Percentiles rank a stretch among this genome's conserved stretches.
These are phyloP conservation scores for Trametes versicolor DNA, from an alignment of 1,284 basidiomycete genomes.

Conservation along the genomic window DNA sequence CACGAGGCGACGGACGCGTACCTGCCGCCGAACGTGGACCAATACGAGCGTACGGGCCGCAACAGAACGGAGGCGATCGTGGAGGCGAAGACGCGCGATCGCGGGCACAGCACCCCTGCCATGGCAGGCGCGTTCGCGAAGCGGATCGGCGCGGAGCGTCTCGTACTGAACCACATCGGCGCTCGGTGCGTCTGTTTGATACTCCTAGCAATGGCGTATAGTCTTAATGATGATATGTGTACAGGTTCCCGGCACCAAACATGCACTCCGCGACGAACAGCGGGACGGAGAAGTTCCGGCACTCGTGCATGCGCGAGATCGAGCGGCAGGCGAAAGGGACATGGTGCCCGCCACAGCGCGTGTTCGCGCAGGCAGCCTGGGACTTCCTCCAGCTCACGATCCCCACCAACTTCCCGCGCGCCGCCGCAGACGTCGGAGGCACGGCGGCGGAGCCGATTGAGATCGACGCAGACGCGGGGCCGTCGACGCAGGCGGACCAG, in stretches of 20 bases:
- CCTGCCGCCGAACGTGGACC: constrained; percentile 67
- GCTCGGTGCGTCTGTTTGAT: constrained; percentile 57
- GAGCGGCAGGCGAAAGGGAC: constrained; percentile 69
- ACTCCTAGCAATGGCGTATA: neutral
- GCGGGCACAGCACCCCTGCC: constrained; percentile 86
- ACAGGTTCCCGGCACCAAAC: constrained; percentile 50
- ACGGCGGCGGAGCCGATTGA: neutral
- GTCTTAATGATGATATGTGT: constrained; percentile 20
- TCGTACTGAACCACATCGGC: constrained; percentile 89
- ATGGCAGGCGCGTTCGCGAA: constrained; percentile 88
- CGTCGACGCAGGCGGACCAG: neutral
- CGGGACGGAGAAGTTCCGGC: constrained; percentile 48
- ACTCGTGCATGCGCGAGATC: constrained; percentile 67
- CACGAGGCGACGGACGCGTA: constrained; percentile 91
- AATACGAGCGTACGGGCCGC: constrained; percentile 47
- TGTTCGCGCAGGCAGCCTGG: constrained; percentile 63
- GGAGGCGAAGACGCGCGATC: constrained; percentile 60
- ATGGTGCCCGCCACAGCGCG: constrained; percentile 54
- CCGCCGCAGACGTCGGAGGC: neutral
- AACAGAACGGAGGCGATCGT: constrained; percentile 61
- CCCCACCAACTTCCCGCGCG: constrained; percentile 42
- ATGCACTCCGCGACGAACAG: constrained; percentile 44
- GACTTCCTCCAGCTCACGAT: constrained; percentile 74
- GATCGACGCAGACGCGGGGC: constrained; percentile 5
- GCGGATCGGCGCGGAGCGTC: constrained; percentile 65